phyloP scores from a whole-genome alignment of 75 land plant species.

The Ceratopteris richardii region DNA sequence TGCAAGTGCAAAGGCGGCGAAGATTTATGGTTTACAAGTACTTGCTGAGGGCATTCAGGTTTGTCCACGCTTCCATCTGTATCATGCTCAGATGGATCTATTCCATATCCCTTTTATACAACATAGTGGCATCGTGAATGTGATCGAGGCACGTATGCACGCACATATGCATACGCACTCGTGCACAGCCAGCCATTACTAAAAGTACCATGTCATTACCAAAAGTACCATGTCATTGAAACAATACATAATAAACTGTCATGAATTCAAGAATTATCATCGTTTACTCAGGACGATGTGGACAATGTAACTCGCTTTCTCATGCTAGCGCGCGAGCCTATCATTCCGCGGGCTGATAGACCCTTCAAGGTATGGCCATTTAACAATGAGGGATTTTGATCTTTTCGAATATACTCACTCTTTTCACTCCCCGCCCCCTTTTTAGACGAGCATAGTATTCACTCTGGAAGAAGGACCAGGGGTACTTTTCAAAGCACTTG shows the following conservation, averaged over 20 bases:
- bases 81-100: not conserved
- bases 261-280: not conserved
- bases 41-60: constrained; percentile 73
- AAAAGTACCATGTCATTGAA: not conserved
- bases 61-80: not conserved
- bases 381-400: no score
- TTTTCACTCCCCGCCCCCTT: no score
- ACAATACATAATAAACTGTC: not conserved
- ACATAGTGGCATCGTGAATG: not conserved
- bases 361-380: constrained; percentile 89
- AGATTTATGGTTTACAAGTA: constrained; percentile 74
- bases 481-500: constrained; percentile 73
- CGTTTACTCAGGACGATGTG: constrained; percentile 51
- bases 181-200: no score
- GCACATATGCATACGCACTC: no score
- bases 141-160: not conserved
- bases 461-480: constrained; percentile 86
- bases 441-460: constrained; percentile 71
- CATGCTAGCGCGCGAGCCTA: constrained; percentile 90
- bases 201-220: no score
- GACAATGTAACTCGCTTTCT: constrained; percentile 83
- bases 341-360: constrained; percentile 70
- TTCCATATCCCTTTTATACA: not conserved
- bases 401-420: no score
- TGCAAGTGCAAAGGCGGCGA: constrained; percentile 87